Base-by-base conservation (phyloP, 225 moss, liverwort and hornwort genomes). In the Sphagnum tenellum region DNA sequence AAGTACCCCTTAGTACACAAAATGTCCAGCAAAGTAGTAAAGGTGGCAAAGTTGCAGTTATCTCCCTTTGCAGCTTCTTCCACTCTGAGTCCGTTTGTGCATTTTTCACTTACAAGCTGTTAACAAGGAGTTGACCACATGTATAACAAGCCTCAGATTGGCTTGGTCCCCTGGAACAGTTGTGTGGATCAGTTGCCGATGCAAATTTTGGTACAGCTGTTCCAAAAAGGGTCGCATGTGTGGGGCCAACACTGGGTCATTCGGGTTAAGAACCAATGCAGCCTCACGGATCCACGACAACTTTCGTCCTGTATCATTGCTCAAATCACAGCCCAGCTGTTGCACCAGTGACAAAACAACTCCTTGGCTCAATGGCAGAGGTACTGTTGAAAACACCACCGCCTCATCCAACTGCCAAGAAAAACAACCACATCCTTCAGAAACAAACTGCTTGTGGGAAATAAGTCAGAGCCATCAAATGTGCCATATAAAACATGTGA, bases 251-350 rank as follows among this genome's bases (percentile, higher is more conserved):
- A 86, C 73, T 55, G 91, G 88, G 74, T 92, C 95, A 72, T 84
- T 82, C 4, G 89, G 92, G 74, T 95, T 85, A 75, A 95, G 70
- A 47, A 78, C 91, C 68, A 95, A 64, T 49, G 92, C 86, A 64
- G 89, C 91, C 71, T 95, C 91, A 72, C 81, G 84, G 12, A 95
- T 95, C 95, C 95, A 95, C 60, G 75, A 79, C 67, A 95, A 73
- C 72, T 92, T 95, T 46, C 82, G 77, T 7, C 69, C 82, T 4
- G 87, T 95, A 64, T 92, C 86, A 53, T 78, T 81, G 11, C 81
- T 73, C 14, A 95, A 74, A 68, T 95, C 95, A 64, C 82, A 91
- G 48, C 89, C 89, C 46, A 95, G 77, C 66, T 92, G 95, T 71
- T 91, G 92, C 46, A 95, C 86, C 63, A 95, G 67, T 9, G 88